Percentiles rank a stretch among this genome's conserved stretches.
These are phyloP conservation scores for Helotiales sp. DNA, from an alignment of 2,329 filamentous ascomycete genomes.

Conservation along the genomic window DNA sequence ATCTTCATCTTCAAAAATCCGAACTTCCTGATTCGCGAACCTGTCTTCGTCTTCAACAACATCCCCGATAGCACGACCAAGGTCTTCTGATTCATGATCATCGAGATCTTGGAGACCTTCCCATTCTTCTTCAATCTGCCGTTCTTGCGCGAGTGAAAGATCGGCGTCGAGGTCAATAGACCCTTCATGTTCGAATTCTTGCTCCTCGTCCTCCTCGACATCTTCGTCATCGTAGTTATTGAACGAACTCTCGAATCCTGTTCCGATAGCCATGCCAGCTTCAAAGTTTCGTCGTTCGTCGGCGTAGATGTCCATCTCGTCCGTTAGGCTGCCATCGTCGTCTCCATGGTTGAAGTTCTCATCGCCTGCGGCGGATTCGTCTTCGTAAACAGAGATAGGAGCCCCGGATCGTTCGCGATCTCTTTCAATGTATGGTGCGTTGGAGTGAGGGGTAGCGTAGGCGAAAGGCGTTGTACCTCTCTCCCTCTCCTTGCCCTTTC, in stretches of 20 bases:
- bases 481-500: conserved; percentile 20
- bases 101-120: conserved; percentile 33
- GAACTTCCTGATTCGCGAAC: neutral
- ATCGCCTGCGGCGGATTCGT: conserved; percentile 15
- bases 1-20: neutral
- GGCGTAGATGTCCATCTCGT: conserved; percentile 23
- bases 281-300: conserved; percentile 4
- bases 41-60: neutral
- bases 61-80: neutral
- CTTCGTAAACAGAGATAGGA: conserved; percentile 20
- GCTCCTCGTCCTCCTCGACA: neutral
- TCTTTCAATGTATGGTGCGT: conserved; percentile 45
- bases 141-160: neutral
- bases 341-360: conserved; percentile 30
- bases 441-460: conserved; percentile 76
- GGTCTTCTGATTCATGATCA: too few relatives aligned
- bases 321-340: conserved; percentile 23
- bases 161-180: neutral
- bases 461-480: conserved; percentile 59
- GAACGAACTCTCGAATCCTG: conserved; percentile 28
- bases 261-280: conserved; percentile 7
- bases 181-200: neutral
- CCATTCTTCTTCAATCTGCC: conserved; percentile 29
- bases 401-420: conserved; percentile 7
- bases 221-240: conserved; percentile 21